phyloP scores from a whole-genome alignment of 768 basidiomycete species.

The Hysterangium stoloniferum region DNA sequence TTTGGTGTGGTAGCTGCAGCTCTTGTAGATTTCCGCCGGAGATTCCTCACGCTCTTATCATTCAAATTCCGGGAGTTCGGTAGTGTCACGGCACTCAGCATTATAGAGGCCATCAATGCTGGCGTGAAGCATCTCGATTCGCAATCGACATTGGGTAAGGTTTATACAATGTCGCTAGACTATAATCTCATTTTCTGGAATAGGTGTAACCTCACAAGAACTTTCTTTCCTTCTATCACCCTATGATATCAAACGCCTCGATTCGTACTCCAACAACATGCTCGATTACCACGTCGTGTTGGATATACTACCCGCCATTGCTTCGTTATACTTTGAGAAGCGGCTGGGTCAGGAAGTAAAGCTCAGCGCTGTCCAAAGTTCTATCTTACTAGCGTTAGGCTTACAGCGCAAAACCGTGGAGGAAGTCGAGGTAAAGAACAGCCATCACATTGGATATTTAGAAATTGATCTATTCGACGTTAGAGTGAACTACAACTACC shows the following conservation, averaged over 20 bases:
- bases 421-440: conserved; percentile 64
- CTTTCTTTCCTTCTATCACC: conserved; percentile 66
- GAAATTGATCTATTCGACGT: not conserved
- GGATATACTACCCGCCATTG: conserved; percentile 78
- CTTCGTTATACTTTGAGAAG: conserved; percentile 79
- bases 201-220: conserved; percentile 43
- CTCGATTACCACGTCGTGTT: conserved; percentile 95
- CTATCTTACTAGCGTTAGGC: conserved; percentile 84
- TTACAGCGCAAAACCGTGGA: conserved; percentile 86
- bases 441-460: not conserved
- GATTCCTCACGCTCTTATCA: conserved; percentile 84
- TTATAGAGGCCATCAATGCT: conserved; percentile 76
- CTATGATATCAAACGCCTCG: conserved; percentile 92
- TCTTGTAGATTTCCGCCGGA: conserved; percentile 74
- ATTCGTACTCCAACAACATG: conserved; percentile 93
- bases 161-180: not conserved
- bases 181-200: conserved; percentile 17
- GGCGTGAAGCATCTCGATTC: conserved; percentile 44
- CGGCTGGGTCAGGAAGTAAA: conserved; percentile 56
- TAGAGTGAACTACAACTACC: conserved; percentile 80
- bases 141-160: conserved; percentile 31
- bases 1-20: not conserved
- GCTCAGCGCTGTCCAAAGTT: conserved; percentile 84
- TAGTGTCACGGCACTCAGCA: conserved; percentile 76
- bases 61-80: conserved; percentile 95